Percentiles rank a stretch among this genome's conserved stretches.
Conservation (phyloP, 2,329 filamentous ascomycete species). For the Claviceps maximensis region DNA sequence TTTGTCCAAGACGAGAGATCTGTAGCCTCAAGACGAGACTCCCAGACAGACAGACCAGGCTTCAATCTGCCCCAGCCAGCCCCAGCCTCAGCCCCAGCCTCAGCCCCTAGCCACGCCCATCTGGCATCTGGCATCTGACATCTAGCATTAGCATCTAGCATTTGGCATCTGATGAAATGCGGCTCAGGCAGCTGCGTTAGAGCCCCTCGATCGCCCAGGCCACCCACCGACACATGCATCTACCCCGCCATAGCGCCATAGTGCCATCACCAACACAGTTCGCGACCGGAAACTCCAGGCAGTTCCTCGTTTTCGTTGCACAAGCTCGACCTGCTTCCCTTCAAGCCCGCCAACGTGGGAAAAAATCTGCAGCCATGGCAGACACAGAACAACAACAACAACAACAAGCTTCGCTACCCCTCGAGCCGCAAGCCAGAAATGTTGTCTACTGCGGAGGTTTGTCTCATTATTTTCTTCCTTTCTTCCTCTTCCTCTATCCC, state of each 20-base stretch:
- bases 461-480: slow-evolving; percentile 14
- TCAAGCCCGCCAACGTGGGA: not conserved
- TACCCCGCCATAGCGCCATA: not conserved
- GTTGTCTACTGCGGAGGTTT: slow-evolving; percentile 47
- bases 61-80: too few species aligned
- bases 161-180: too few species aligned
- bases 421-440: slow-evolving; percentile 37
- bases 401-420: slow-evolving; percentile 24
- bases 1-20: too few species aligned
- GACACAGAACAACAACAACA: slow-evolving; percentile 37
- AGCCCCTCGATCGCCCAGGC: not conserved
- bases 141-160: too few species aligned
- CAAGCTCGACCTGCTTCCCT: not conserved
- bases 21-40: too few species aligned
- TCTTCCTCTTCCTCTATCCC: not conserved
- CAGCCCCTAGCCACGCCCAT: too few species aligned
- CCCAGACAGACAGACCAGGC: too few species aligned
- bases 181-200: not conserved
- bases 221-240: not conserved
- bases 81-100: too few species aligned
- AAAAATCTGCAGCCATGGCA: slow-evolving; percentile 31
- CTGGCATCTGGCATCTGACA: too few species aligned
- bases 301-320: slow-evolving; percentile 7
- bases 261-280: not conserved
- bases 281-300: not conserved